These are phyloP conservation scores for Botrytis sinoallii DNA, from an alignment of 2,329 filamentous ascomycete genomes.

Conservation along the genomic window DNA sequence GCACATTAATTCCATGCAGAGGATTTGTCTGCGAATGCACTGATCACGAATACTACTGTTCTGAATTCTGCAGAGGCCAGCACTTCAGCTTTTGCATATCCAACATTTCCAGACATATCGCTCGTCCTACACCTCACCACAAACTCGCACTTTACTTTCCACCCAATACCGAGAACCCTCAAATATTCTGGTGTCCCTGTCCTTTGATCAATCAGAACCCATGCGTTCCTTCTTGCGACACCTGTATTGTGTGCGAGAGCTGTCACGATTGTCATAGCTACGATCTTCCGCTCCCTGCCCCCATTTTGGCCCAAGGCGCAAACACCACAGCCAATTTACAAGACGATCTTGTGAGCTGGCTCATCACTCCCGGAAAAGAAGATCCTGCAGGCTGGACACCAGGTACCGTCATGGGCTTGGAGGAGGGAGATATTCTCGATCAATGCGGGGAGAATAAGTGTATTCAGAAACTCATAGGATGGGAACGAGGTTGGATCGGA, in stretches of 20 bases:
- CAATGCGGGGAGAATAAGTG: neutral
- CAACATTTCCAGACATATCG: neutral
- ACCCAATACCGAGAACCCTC: conserved; percentile 49
- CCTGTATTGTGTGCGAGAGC: neutral
- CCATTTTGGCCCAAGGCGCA: neutral
- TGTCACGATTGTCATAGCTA: neutral
- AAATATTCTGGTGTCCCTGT: neutral
- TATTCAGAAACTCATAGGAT: neutral
- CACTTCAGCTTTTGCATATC: neutral
- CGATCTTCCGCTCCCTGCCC: neutral
- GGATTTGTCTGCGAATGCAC: neutral
- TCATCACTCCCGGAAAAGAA: neutral
- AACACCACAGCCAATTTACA: neutral
- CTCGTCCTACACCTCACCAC: neutral
- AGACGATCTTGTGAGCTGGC: neutral
- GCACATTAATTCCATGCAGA: neutral
- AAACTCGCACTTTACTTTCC: conserved; percentile 5
- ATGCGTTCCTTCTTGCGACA: neutral
- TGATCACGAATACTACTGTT: neutral
- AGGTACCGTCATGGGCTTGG: neutral
- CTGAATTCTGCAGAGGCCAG: neutral
- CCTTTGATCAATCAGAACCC: neutral
- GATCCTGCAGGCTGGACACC: neutral
- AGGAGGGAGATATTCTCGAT: neutral
- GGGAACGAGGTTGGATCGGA: neutral